Evolutionary conservation across 2,329 filamentous ascomycete genomes (phyloP), one percentile per base, ranked within the genome.

Genomic region (Pestalotiopsis sp.): DNA sequence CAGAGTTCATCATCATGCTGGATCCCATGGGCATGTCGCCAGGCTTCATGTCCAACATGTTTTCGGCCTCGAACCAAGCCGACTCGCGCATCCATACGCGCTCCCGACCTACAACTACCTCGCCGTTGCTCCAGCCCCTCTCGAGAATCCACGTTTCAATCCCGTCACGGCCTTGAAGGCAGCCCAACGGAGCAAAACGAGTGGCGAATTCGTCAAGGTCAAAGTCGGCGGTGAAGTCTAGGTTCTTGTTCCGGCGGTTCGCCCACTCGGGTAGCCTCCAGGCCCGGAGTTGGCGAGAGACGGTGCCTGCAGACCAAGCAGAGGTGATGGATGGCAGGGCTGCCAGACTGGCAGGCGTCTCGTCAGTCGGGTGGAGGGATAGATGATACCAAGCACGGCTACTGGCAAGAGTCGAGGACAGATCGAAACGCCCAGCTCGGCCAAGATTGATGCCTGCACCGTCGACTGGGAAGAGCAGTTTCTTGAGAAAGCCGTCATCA

Each of bases 31-130:
- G 70, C 58, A 79, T 78, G 55, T 73, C 73, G 65, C 86, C 83
- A 1, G 91, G 89, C 79, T 96, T 95, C 74, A 97, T 85, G 75
- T 99, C 96, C 35, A 98, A 89, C 92, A 98, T 97, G 69, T 89
- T 93, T 81, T 99, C 96, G 4, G 94, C 95, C 80, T 98, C 95
- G 95, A 95, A 98, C 95, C 96, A 99, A 2, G 94, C 92, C 67
- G 84, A 87, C 80, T 99, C 96, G 63, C 95, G 89, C 84, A 98
- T 94, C 96, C 96, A 99, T 56, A 99, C 90, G 39, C 96, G 92
- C 79, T 98, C 94, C 68, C 90, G 91, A 66, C 96, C 96, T 39
- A 98, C 85, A 4, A 97, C 89, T 1, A 98, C 94, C 80, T 98
- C 96, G 52, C 96, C 96, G 73, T 99, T 99, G 81, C 94, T 98